Evolutionary conservation across 1,284 basidiomycete genomes (phyloP), one percentile per base, ranked within the genome.

Genomic region (Mycena citricolor): DNA sequence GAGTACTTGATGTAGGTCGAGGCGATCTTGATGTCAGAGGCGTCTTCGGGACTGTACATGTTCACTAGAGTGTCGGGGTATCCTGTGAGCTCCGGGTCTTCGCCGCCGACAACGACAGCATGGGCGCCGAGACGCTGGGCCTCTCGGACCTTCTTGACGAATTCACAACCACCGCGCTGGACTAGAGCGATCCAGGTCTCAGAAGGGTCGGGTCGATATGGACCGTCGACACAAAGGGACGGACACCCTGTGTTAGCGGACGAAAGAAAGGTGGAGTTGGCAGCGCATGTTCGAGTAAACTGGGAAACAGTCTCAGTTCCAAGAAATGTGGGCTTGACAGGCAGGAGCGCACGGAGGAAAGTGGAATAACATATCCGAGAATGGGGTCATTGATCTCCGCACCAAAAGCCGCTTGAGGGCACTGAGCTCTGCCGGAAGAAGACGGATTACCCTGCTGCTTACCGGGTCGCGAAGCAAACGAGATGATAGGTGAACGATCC

Each of bases 81-180:
- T 4, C 86, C 81, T 10, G 81, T 80, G 35, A 73, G 54, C 16
- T 70, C 71, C 24, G 81, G 81, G 57, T 84, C 76, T 54, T 83
- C 75, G 36, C 93, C 92, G 32, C 92, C 93, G 1, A 97, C 89
- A n/a, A 95, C 80, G 20, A 94, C 84, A 2, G 85, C 91, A 52
- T 73, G 78, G 1, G 92, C 91, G n/a, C 91, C 92, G 10, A 90
- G 68, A 31, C 76, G 70, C 62, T 94, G 89, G 1, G 91, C 90
- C 57, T 89, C 83, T 36, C 87, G 70, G 16, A 77, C 87, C 69
- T 97, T 97, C 56, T 82, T 83, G 11, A 89, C 85, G 61, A 97
- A 97, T 42, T 90, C 82, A 60, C 93, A 97, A 35, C 79, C 70
- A 6, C 51, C 51, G 34, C 93, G 72, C 62, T 94, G 87, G 0